phyloP scores from a whole-genome alignment of 192 early-diverging fungal genomes.

The Backusella circina region DNA sequence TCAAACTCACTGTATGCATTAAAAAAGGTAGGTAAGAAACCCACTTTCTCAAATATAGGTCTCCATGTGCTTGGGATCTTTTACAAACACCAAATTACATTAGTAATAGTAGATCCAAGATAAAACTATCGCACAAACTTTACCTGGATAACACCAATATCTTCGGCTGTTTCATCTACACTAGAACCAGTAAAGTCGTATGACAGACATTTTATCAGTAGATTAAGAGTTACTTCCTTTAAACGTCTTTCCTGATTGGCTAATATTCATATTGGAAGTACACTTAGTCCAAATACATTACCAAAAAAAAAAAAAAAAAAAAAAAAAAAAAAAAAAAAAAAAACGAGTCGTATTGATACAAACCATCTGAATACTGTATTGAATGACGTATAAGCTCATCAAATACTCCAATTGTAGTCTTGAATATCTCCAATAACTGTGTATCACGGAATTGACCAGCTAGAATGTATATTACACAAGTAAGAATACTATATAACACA shows the following conservation, averaged over 20 bases:
- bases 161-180: slow-evolving; percentile 75
- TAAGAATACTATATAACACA: not conserved
- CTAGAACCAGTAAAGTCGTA: slow-evolving; percentile 80
- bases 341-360: not conserved
- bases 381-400: slow-evolving; percentile 21
- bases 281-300: not conserved
- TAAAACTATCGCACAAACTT: not conserved
- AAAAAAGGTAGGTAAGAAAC: slow-evolving; percentile 72
- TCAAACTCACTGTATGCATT: slow-evolving; percentile 56
- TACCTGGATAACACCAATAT: slow-evolving; percentile 61
- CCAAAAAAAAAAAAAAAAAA: not conserved
- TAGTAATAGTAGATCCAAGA: not conserved
- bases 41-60: slow-evolving; percentile 60
- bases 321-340: too few relatives aligned
- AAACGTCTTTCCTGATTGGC: slow-evolving; percentile 29
- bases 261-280: not conserved
- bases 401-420: slow-evolving; percentile 33
- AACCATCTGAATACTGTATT: slow-evolving; percentile 41
- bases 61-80: slow-evolving; percentile 79
- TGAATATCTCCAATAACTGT: slow-evolving; percentile 31
- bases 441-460: slow-evolving; percentile 42
- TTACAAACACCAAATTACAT: not conserved
- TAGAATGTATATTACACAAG: slow-evolving; percentile 4
- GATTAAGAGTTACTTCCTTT: slow-evolving; percentile 50
- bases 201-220: slow-evolving; percentile 63